Base-by-base conservation (phyloP, 1,139 yeast species). In the Diutina pseudorugosa region DNA sequence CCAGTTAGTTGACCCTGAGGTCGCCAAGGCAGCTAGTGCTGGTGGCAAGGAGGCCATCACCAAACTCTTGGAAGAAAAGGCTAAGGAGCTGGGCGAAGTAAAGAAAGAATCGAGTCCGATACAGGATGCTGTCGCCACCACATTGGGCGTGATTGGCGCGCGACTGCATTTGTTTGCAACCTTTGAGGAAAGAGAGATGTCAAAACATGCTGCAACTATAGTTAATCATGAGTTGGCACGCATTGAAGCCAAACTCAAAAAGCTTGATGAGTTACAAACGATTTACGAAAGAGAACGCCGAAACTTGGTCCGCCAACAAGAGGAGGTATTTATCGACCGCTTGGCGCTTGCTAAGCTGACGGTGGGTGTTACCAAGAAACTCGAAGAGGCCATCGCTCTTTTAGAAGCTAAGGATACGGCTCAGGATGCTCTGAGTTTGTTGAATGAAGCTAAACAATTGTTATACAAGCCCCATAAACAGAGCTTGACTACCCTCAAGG, bases 91-190 rank as follows among this genome's bases (percentile, higher is more conserved):
- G 45, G 55, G 50, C 4, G 52, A 21, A 4, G n/a, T 18, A 18
- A 51, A 41, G 14, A 48, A 47, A 11, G 53, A 43, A 12, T 36
- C 44, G 16, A 42, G 23, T 2, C 33, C 41, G n/a, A 12, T 33
- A 4, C 23, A 33, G 18, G 41, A 82, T 54, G 80, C 82, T 4
- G 75, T 82, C 1, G 70, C 77, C 7, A 69, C 77, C 45, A 77
- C 86, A 0, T 70, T 84, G 56, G 85, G 89, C 3, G 72, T 83
- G 7, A 71, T 87, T 33, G 96, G 95, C 4, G 86, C 93, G 1
- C 79, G 96, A 57, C 77, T 96, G 42, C 93, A 86, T 61, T 78
- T 88, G 41, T 84, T 91, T 68, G 89, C 95, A 14, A 79, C 83
- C 18, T 82, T 80, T 62, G 94, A 90, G 63, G 97, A 90, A 62